Base-by-base conservation (phyloP, 768 basidiomycete genomes). In the Termitomyces sp. region DNA sequence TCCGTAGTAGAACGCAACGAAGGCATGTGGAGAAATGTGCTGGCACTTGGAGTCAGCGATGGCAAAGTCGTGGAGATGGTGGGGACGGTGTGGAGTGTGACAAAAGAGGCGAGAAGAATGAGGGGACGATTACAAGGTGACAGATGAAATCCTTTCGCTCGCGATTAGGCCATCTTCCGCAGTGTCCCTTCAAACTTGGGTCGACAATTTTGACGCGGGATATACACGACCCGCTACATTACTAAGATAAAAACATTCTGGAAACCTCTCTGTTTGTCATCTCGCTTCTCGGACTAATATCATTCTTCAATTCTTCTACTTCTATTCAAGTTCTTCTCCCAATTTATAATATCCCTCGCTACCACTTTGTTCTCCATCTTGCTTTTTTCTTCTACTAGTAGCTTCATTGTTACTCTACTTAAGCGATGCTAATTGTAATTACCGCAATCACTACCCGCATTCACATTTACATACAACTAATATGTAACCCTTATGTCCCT, bases 31-130 rank as follows among this genome's bases (percentile, higher is more conserved):
- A 81, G 79, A 66, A 89, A 89, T 59, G 78, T 83, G 40, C 77
- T 89, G 11, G 76, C 77, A 17, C 73, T 88, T 57, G 85, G 81
- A 7, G 76, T 83, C 38, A 76, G 72, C 20, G 79, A 86, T 63
- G 59, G 69, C 53, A 68, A 67, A 34, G 69, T 87, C 59, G 75
- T 81, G 55, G 76, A 81, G 64, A 70, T 85, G 49, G 82, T 79
- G 31, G 79, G 79, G 66, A 85, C 79, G 25, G 83, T 85, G 48
- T 94, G 91, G 90, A 89, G 85, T 51, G 86, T 88, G 47, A 84
- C 91, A 9, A 83, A 86, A 17, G 89, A 92, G 64, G 84, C 86
- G n/a, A 72, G 78, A 55, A 66, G 62, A 52, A 37, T 63, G 15
- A 61, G 67, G 32, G 56, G 47, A n/a, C 60, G 62, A 25, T 50